Evolutionary conservation across 2,329 filamentous ascomycete species (phyloP).

Genomic region (Ceratocystiopsis sp.): DNA sequence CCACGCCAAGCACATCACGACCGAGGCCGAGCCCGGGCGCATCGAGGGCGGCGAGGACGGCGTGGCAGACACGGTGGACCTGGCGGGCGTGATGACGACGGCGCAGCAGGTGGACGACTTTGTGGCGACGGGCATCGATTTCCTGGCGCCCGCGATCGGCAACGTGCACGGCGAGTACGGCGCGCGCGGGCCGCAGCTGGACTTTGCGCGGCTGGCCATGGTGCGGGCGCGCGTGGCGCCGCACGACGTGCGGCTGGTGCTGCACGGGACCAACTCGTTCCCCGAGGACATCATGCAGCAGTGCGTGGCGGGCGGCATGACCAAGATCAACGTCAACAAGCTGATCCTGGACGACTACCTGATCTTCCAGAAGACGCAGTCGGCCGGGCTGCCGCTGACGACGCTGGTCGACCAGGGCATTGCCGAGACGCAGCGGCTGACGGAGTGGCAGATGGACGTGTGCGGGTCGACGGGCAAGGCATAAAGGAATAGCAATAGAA

Average conservation of each 20-base stretch:
- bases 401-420: slow-evolving; percentile 28
- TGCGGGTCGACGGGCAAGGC: slow-evolving; percentile 27
- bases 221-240: slow-evolving; percentile 16
- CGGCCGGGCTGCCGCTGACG: slow-evolving; percentile 12
- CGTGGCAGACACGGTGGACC: slow-evolving; percentile 30
- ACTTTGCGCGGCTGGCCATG: slow-evolving; percentile 30
- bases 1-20: slow-evolving; percentile 44
- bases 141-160: slow-evolving; percentile 46
- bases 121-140: slow-evolving; percentile 43
- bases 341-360: slow-evolving; percentile 2
- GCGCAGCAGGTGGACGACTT: slow-evolving; percentile 44
- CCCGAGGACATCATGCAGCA: slow-evolving; percentile 27
- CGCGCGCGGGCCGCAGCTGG: slow-evolving; percentile 33
- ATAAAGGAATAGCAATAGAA: background rate
- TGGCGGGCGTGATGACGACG: slow-evolving; percentile 33
- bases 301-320: slow-evolving; percentile 34
- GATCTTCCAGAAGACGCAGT: background rate
- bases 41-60: slow-evolving; percentile 49
- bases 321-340: slow-evolving; percentile 39
- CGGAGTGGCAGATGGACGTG: slow-evolving; percentile 31
- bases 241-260: slow-evolving; percentile 7
- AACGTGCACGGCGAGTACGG: slow-evolving; percentile 49
- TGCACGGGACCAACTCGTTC: slow-evolving; percentile 12
- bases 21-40: slow-evolving; percentile 51
- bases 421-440: slow-evolving; percentile 22